Evolutionary conservation across 441 rosid species (phyloP), one percentile per base, ranked within the genome.

Genomic region (Aquilaria agallochum): DNA sequence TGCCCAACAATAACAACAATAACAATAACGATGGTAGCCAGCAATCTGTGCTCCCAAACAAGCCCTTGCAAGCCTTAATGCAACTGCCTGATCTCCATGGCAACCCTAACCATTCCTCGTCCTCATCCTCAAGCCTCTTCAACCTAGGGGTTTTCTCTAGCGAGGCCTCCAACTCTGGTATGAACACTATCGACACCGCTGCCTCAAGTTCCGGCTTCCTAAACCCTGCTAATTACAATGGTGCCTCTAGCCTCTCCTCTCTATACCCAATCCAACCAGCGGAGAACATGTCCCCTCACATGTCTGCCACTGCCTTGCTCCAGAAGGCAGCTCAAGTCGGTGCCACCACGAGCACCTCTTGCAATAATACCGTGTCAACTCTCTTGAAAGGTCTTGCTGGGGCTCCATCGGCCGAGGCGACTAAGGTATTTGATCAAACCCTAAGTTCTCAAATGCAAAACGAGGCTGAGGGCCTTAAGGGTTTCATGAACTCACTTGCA

Each of bases 281-380:
- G 9, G 79, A 80, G 1, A 75, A 67, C 60, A 58, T 69, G 13
- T 55, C 66, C 30, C 65, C 86, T 3, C 80, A 73, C 56, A 80
- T 83, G 79, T 89, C 96, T n/a, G 97, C 97, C 9, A 86, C 97
- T 0, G 92, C 96, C 42, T 68, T 91, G 63, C 96, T 91, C 64
- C 97, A 86, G 62, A 88, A 86, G 63, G 97, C 97, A 36, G 87
- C 96, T 57, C 96, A 86, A 66, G 85, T 88, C 83, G 94, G 97
- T 20, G 81, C 96, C 40, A 78, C 81, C 32, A 77, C 87, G 5
- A 79, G 81, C 56, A 73, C 6, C 42, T 36, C 42, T 8, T 5
- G n/a, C 64, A 55, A 52, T 64, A 72, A 55, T 51, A 31, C 72
- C 55, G 52, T 20, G 27, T 20, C 27, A 20, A 20, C 27, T 20